Evolutionary conservation across 2,329 filamentous ascomycete species (phyloP).

Genomic region (Colletotrichum magnum): DNA sequence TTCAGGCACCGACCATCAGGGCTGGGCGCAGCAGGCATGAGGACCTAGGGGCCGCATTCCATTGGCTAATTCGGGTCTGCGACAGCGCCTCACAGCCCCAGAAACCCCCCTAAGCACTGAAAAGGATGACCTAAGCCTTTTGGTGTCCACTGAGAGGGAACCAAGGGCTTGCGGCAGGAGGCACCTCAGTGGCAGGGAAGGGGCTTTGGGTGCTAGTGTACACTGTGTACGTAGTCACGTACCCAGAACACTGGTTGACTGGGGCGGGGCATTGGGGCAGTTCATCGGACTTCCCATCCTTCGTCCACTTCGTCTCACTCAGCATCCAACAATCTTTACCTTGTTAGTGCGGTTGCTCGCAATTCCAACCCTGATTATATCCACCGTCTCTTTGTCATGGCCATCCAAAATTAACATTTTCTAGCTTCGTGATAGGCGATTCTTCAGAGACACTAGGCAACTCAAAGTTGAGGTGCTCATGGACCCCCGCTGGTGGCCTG

Average conservation of each 20-base stretch:
- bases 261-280: slow-evolving; percentile 6
- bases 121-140: slow-evolving; percentile 5
- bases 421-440: not conserved
- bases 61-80: slow-evolving; percentile 4
- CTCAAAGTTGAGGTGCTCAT: not conserved
- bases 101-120: too few relatives aligned
- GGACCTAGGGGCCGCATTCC: not conserved
- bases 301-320: slow-evolving; percentile 13
- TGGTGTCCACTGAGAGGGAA: not conserved
- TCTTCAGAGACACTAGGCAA: not conserved
- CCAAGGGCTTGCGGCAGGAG: not conserved
- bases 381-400: slow-evolving; percentile 30
- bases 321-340: not conserved
- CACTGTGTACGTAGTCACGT: too few relatives aligned
- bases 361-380: slow-evolving; percentile 5
- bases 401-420: slow-evolving; percentile 26
- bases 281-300: slow-evolving; percentile 24
- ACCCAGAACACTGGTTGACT: too few relatives aligned
- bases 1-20: slow-evolving; percentile 9
- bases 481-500: not conserved
- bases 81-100: not conserved
- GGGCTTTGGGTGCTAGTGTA: slow-evolving; percentile 3
- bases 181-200: slow-evolving; percentile 7
- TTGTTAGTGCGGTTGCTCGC: not conserved
- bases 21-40: too few relatives aligned